Evolutionary conservation across 176 grass and related monocot genomes (phyloP).

Genomic region (Lolium rigidum): DNA sequence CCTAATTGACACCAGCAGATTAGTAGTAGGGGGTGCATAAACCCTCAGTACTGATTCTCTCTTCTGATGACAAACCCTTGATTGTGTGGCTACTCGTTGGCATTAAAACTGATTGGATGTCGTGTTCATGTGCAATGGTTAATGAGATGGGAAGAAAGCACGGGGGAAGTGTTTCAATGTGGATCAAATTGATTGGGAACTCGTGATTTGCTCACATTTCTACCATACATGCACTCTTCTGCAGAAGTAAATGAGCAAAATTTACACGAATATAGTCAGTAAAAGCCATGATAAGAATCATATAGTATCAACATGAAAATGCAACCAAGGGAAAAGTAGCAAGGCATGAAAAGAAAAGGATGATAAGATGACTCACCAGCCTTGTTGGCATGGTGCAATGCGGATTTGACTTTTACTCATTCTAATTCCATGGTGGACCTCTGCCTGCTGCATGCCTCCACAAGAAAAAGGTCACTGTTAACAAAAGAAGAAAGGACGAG

Average conservation of each 20-base stretch:
- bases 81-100: neutral
- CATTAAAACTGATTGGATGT: conserved; percentile 36
- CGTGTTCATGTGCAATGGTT: neutral
- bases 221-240: neutral
- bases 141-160: neutral
- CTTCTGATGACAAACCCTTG: conserved; percentile 1
- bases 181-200: neutral
- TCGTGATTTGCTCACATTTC: neutral
- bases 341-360: neutral
- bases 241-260: neutral
- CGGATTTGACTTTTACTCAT: conserved; percentile 32
- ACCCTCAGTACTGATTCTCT: neutral
- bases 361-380: neutral
- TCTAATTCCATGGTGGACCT: conserved; percentile 20
- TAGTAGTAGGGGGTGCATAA: neutral
- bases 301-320: neutral
- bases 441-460: neutral
- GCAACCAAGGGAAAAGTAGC: neutral
- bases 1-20: no score
- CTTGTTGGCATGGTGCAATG: conserved; percentile 15
- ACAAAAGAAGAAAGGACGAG: conserved; percentile 17
- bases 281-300: neutral
- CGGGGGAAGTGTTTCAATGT: neutral
- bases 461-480: conserved; percentile 10
- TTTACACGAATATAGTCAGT: neutral